Conservation (phyloP, 768 basidiomycete genomes). For the Collybia mongolica region DNA sequence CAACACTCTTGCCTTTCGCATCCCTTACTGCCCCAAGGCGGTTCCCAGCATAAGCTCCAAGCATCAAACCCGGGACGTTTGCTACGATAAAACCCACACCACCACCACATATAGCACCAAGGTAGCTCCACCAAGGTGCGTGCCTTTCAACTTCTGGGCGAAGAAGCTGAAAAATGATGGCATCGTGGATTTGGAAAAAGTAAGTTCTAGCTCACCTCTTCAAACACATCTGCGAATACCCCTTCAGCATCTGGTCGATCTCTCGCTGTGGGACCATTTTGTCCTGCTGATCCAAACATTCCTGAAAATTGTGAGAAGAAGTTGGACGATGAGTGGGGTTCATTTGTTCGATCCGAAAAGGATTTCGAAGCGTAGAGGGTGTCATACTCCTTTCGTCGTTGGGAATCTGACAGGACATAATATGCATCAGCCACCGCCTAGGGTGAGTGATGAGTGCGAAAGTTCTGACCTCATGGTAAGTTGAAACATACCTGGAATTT, state of each 20-base stretch:
- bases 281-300: slow-evolving; percentile 57
- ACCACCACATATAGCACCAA: slow-evolving; percentile 72
- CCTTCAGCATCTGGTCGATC: slow-evolving; percentile 73
- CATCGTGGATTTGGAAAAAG: neutral
- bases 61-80: slow-evolving; percentile 82
- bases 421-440: slow-evolving; percentile 92
- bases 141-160: slow-evolving; percentile 78
- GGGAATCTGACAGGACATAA: slow-evolving; percentile 84
- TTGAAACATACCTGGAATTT: slow-evolving; percentile 65
- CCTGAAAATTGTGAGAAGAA: slow-evolving; percentile 79
- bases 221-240: slow-evolving; percentile 89
- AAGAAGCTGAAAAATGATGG: slow-evolving; percentile 47
- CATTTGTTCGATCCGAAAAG: slow-evolving; percentile 49
- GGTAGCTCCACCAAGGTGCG: slow-evolving; percentile 72
- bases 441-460: slow-evolving; percentile 1
- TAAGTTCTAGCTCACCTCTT: slow-evolving; percentile 57
- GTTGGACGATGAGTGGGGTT: slow-evolving; percentile 64
- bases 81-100: slow-evolving; percentile 64
- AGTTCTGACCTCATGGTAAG: neutral
- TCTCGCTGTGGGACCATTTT: slow-evolving; percentile 25
- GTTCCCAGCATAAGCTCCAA: slow-evolving; percentile 87
- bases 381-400: slow-evolving; percentile 74
- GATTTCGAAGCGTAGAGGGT: slow-evolving; percentile 55
- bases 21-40: slow-evolving; percentile 89
- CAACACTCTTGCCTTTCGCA: slow-evolving; percentile 93